Base-by-base conservation (phyloP, 1,139 yeast species). In the Nadsonia starkeyi-henricii region DNA sequence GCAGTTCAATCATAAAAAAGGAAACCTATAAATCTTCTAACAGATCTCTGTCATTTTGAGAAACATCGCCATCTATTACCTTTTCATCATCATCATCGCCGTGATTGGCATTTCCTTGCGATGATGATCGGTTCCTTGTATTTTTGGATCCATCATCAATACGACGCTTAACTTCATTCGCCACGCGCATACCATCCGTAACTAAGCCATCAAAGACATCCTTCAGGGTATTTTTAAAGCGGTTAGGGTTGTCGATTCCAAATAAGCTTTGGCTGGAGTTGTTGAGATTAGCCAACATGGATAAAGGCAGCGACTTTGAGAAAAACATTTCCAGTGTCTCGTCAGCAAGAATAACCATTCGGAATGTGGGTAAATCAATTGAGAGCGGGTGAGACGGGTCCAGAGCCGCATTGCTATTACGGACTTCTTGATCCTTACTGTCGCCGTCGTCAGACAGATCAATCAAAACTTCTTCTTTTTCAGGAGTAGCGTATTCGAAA, bases 341-440 rank as follows among this genome's bases (percentile, higher is more conserved):
- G 62, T 89, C 96, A 0, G 97, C 96, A 17, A 91, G 71, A 2
- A 91, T 70, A 1, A 91, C 94, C 98, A 91, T 91, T 55, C 98
- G 72, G 68, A 91, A 91, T 0, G 96, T 88, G 0, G 97, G 89
- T 28, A 89, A 69, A 49, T 85, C 85, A 50, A 91, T 74, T 50
- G 70, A 78, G 19, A 83, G 79, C 0, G 95, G 95, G 13, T 80
- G 74, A 42, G 75, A 73, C 1, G 96, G 95, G 61, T 88, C 84
- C 44, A 86, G 68, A 0, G 95, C 95, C 1, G 79, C 85, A 60
- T 86, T 86, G 48, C 85, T 77, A 9, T 42, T 21, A 19, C 18
- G 45, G 9, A 37, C 45, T 9, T 45, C 51, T 18, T 48, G 46
- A 18, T 36, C 47, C 5, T 20, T 13, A 5, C 70, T 42, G 73